Base-by-base conservation (phyloP, 129 eudicot species). In the Tagetes erecta region DNA sequence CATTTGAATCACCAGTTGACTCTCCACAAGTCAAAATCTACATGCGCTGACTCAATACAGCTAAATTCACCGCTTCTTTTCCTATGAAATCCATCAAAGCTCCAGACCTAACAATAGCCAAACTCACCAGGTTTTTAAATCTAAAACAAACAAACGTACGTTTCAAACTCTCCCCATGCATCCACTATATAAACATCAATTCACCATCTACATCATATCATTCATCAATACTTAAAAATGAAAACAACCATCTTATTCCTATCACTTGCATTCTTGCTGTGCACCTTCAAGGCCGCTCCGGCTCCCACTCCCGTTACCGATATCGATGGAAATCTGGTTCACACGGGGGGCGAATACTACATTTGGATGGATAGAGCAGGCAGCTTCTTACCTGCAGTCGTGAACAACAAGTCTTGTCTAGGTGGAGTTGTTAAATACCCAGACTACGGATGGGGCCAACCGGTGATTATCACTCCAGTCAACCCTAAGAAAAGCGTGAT, bases 381-480 rank as follows among this genome's bases (percentile, higher is more conserved):
- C 4, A 70, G 75, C 13, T 70, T 83, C 57, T 53, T 73, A 1
- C 66, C 66, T 30, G 60, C 83, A 13, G 14, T 65, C 38, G 68
- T 71, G 1, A 40, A 78, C 38, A 78, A 75, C 51, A 44, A 69
- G 33, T 50, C 76, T 3, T 82, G 85, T 50, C 80, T 82, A 2
- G 49, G 46, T 12, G 70, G 64, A 30, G 76, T 77, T 14, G 68
- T 20, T 47, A 12, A 73, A 72, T 40, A 60, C 1, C 53, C n/a
- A 71, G 78, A 20, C 27, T 20, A 20, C 27, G 0, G 27, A 20
- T 20, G 27, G 0, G 27, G 27, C 27, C 27, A 20, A 0, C 27
- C 27, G 0, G 20, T 79, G 35, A 74, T 39, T n/a, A 57, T 79
- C 72, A 45, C 69, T 9, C 84, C 87, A 0, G 83, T 75, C 31